Base-by-base conservation (phyloP, 2,329 filamentous ascomycete species). In the Macroventuria anomochaeta region DNA sequence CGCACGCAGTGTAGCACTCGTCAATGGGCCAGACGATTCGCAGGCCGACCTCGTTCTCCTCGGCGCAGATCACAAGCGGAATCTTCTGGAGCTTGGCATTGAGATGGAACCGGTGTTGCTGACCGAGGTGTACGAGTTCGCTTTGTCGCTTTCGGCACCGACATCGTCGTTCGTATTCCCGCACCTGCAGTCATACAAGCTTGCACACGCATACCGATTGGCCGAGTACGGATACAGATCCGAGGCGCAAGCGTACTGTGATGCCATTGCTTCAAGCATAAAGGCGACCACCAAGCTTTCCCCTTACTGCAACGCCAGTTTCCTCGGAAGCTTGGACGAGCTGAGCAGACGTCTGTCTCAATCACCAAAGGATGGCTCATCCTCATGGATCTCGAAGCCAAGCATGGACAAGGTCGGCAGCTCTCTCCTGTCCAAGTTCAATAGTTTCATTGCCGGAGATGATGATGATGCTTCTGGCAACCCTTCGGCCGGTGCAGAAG, bases 61-160 rank as follows among this genome's bases (percentile, higher is more conserved):
- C 18, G 93, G 95, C 13, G 88, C 88, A 12, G 90, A 97, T 71
- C 91, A 96, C 73, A 82, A 84, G 54, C 84, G 84, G 40, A 84
- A 88, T 55, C 83, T 86, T 6, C 83, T 88, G 44, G 86, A 90
- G 43, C 88, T 93, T 58, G 87, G 87, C 46, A 86, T 88, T 59
- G 92, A 97, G 65, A 83, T 90, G 6, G 92, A 97, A 69, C 85
- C 91, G 3, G 85, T 97, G n/a, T 80, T 97, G 43, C 83, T 99
- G n/a, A 97, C 91, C 34, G 95, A 99, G 73, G 86, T 96, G 0
- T 97, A 96, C 67, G 95, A 99, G 72, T 97, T 91, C 72, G 92
- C 90, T 0, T 80, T 91, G 10, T 90, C 90, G 8, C 82, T 97
- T 12, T 81, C 88, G 2, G 83, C 83, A 18, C 79, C 62, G 23